These are phyloP conservation scores for Colletotrichum sp. DNA, from an alignment of 2,329 filamentous ascomycete species.

Conservation along the genomic window DNA sequence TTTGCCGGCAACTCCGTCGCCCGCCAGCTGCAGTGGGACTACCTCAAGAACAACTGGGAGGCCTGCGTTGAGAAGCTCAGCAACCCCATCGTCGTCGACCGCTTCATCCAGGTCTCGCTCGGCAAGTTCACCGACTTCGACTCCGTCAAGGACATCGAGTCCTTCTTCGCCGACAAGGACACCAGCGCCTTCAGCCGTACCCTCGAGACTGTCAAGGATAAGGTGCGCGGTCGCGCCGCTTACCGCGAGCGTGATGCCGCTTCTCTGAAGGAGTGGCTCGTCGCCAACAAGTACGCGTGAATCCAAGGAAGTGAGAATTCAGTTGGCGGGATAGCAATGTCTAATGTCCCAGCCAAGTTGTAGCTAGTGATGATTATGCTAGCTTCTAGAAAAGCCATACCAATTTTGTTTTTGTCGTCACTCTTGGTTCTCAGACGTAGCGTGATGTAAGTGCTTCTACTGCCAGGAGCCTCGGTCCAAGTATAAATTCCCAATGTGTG, in stretches of 20 bases:
- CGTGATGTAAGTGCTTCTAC: background rate
- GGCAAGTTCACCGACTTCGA: slow-evolving; percentile 77
- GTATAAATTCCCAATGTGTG: background rate
- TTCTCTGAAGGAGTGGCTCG: slow-evolving; percentile 80
- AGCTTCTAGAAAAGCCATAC: background rate
- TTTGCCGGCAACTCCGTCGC: slow-evolving; percentile 76
- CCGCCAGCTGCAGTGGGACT: slow-evolving; percentile 82
- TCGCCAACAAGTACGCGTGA: slow-evolving; percentile 47
- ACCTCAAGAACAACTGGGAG: slow-evolving; percentile 84
- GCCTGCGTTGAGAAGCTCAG: slow-evolving; percentile 72
- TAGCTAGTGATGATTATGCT: background rate
- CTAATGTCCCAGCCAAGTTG: background rate
- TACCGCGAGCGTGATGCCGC: slow-evolving; percentile 81
- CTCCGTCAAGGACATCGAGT: slow-evolving; percentile 76
- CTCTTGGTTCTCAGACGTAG: rapidly evolving
- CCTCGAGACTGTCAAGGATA: slow-evolving; percentile 84
- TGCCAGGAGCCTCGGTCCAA: rapidly evolving
- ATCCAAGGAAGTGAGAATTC: background rate
- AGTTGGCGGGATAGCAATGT: background rate
- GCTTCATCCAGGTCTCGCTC: slow-evolving; percentile 81
- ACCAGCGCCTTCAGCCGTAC: slow-evolving; percentile 86
- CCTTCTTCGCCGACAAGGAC: slow-evolving; percentile 88
- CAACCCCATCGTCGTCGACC: slow-evolving; percentile 88
- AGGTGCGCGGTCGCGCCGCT: slow-evolving; percentile 79
- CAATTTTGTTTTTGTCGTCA: background rate